phyloP scores from a whole-genome alignment of 2,329 filamentous ascomycete species.

The Colletotrichum magnum region DNA sequence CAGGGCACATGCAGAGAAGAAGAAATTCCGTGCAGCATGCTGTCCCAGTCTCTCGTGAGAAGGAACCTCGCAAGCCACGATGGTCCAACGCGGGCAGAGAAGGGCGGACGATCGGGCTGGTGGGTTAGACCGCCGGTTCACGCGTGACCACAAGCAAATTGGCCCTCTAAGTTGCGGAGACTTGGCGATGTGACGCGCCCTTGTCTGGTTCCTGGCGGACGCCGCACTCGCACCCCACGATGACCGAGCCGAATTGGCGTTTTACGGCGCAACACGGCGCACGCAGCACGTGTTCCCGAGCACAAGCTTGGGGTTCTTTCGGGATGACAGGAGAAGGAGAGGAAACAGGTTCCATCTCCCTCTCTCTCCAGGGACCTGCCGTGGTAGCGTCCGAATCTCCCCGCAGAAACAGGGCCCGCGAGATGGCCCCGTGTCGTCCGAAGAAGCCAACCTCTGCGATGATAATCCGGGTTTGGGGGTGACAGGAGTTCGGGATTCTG shows the following conservation, averaged over 20 bases:
- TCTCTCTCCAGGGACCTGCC: neutral
- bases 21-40: neutral
- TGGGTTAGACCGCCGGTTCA: slow-evolving; percentile 33
- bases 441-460: slow-evolving; percentile 11
- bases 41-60: slow-evolving; percentile 31
- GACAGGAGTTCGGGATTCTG: slow-evolving; percentile 29
- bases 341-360: slow-evolving; percentile 23
- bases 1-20: slow-evolving; percentile 8
- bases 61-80: slow-evolving; percentile 7
- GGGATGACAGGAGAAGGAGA: slow-evolving; percentile 3
- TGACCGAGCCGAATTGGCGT: slow-evolving; percentile 10
- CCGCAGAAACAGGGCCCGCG: slow-evolving; percentile 25
- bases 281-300: slow-evolving; percentile 11
- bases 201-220: slow-evolving; percentile 9
- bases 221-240: slow-evolving; percentile 12
- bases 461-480: slow-evolving; percentile 21
- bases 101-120: slow-evolving; percentile 20
- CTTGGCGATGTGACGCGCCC: slow-evolving; percentile 20
- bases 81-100: slow-evolving; percentile 3
- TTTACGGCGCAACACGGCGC: slow-evolving; percentile 23
- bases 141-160: slow-evolving; percentile 26
- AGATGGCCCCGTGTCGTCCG: slow-evolving; percentile 33
- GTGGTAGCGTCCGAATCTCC: slow-evolving; percentile 10
- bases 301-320: slow-evolving; percentile 9
- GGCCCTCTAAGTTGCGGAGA: slow-evolving; percentile 23